Evolutionary conservation across 2,329 filamentous ascomycete genomes (phyloP), one percentile per base, ranked within the genome.

Genomic region (Byssoonygena ceratinophila): DNA sequence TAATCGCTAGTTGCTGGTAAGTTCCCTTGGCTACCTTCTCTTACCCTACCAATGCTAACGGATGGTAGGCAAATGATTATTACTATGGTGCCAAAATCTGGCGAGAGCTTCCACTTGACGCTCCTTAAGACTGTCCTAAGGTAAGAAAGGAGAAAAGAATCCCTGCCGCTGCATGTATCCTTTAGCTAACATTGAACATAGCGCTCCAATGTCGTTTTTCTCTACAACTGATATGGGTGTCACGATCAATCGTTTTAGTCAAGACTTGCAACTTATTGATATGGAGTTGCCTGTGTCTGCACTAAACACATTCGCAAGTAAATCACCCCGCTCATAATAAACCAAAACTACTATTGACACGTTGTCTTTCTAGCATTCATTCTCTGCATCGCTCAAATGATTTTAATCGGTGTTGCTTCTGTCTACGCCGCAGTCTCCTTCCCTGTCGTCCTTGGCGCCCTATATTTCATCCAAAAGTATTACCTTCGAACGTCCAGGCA

Each of bases 401-500:
- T 59, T 16, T 39, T 64, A 9, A 71, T 75, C 29, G 68, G 64
- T 14, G 61, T 66, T 27, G 66, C 68, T 14, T 66, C 71, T 0
- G 60, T 61, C 1, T 74, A 67, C 34, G 65, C 68, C 9, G 71
- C 69, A 3, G 64, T 68, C 3, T 61, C 66, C 0, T 64, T 73
- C 44, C 72, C 73, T 0, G 50, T 71, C 18, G 59, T 72, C 1
- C 53, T 66, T 7, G 53, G 62, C 1, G 60, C 60, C 1, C 59
- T 75, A 23, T 75, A 68, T 54, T 50, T 64, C 43, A 65, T 76
- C 5, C 73, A 76, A 55, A 75, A 70, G 49, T 72, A 80, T 46
- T 83, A 83, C 57, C 69, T 83, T 1, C 71, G 76, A 0, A 83
- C 80, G 0, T 82, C 79, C 0, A 68, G 79, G 0, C 80, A 83